Evolutionary conservation across 2,329 filamentous ascomycete species (phyloP).

Genomic region (Fonsecaea pugnacius): DNA sequence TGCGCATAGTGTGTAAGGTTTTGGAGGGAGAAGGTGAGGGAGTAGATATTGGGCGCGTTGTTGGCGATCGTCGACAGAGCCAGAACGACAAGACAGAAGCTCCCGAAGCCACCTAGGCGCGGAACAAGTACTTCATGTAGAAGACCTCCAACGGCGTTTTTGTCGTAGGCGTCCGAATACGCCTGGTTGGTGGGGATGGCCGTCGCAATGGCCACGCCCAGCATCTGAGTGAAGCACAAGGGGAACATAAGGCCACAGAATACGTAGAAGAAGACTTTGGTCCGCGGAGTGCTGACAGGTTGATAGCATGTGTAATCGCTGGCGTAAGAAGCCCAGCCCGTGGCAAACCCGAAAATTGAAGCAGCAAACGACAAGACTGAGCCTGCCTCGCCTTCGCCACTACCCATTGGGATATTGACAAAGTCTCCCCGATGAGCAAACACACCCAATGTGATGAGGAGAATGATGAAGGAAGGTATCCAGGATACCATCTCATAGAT

Average conservation of each 20-base stretch:
- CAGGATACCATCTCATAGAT: slow-evolving; percentile 75
- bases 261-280: slow-evolving; percentile 70
- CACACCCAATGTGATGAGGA: slow-evolving; percentile 70
- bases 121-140: slow-evolving; percentile 68
- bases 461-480: slow-evolving; percentile 74
- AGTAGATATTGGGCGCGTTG: slow-evolving; percentile 76
- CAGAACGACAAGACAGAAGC: slow-evolving; percentile 71
- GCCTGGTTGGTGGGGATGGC: slow-evolving; percentile 62
- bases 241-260: slow-evolving; percentile 71
- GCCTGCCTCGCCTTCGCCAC: slow-evolving; percentile 64
- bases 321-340: slow-evolving; percentile 75
- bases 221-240: slow-evolving; percentile 73
- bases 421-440: slow-evolving; percentile 72
- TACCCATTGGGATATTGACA: slow-evolving; percentile 62
- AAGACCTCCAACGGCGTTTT: slow-evolving; percentile 68
- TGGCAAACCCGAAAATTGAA: slow-evolving; percentile 69
- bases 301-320: slow-evolving; percentile 84
- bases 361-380: slow-evolving; percentile 68
- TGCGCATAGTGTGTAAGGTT: slow-evolving; percentile 62
- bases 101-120: slow-evolving; percentile 68
- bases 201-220: slow-evolving; percentile 72
- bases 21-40: slow-evolving; percentile 68
- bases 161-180: slow-evolving; percentile 60
- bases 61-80: slow-evolving; percentile 70
- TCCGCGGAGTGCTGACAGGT: slow-evolving; percentile 62